Evolutionary conservation across 2,329 filamentous ascomycete genomes (phyloP), one percentile per base, ranked within the genome.

Genomic region (Ceratocystis eucalypticola): DNA sequence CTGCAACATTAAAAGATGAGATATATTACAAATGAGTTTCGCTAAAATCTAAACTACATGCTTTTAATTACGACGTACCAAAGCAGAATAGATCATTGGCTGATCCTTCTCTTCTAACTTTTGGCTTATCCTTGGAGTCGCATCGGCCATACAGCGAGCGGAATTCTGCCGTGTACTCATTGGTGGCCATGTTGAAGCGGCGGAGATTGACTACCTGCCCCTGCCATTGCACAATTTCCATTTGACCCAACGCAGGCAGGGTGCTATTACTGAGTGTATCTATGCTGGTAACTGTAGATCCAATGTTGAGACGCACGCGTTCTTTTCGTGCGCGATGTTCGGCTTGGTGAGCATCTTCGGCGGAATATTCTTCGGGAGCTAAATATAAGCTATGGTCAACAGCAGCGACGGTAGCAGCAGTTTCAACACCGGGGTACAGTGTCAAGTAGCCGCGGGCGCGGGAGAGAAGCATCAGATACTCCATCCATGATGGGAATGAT

Each of bases 361-460:
- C 71, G 7, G 74, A 71, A 68, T 83, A 85, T 71, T 87, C 92
- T 74, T 96, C 91, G 0, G 91, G 91, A 1, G 80, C 73, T 48
- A 84, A 82, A 68, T 84, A 85, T 4, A 95, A 76, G 70, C 96
- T 92, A 68, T 82, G 84, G 74, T 96, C 92, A 0, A 93, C 77
- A 0, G 85, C 88, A n/a, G 85, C 84, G 12, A 96, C 76, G 3
- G 83, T 78, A 25, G 71, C 78, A 48, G 73, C 80, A 62, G 74
- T 81, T 69, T 76, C 75, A 22, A 83, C 79, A 46, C 85, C 83
- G 0, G 93, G 93, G 72, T 96, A 96, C 0, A 96, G 75, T 65
- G 89, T 85, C 70, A 83, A 85, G 75, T 95, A 96, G 12, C 88
- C 89, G 33, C 89, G 83, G 2, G 85, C 83, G 12, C 88, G 84